These are phyloP conservation scores for Sphenostylis stenocarpa DNA, from an alignment of 306 rosid genomes.

Conservation along the genomic window DNA sequence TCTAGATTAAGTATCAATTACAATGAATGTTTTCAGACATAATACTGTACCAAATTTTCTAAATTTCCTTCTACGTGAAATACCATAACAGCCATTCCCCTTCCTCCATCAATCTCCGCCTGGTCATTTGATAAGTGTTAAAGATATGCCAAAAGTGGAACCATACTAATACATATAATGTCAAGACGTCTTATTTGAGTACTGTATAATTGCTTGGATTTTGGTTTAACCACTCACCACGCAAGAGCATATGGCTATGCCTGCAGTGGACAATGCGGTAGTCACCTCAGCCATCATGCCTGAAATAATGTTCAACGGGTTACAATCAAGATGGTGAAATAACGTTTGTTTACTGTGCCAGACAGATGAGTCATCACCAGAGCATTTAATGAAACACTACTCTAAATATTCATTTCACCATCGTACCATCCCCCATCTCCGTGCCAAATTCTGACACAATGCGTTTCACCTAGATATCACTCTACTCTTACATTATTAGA, in stretches of 20 bases:
- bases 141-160: constrained; percentile 23
- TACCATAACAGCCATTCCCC: constrained; percentile 90
- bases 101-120: constrained; percentile 97
- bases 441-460: neutral
- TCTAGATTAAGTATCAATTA: constrained; percentile 22
- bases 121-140: constrained; percentile 49
- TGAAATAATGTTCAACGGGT: constrained; percentile 44
- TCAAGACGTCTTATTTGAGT: constrained; percentile 22
- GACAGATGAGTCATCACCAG: neutral
- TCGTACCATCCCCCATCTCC: neutral
- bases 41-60: constrained; percentile 71
- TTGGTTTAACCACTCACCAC: constrained; percentile 72
- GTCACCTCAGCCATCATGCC: constrained; percentile 97
- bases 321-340: constrained; percentile 25
- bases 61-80: constrained; percentile 78
- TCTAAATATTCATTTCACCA: neutral
- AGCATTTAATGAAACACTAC: neutral
- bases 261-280: constrained; percentile 76
- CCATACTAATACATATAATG: neutral
- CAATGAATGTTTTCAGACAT: constrained; percentile 5
- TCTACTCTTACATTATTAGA: constrained; percentile 4
- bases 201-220: constrained; percentile 11
- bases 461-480: constrained; percentile 12
- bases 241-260: constrained; percentile 83
- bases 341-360: neutral